These are phyloP conservation scores for Phlebiopsis flavidoalba DNA, from an alignment of 768 basidiomycete species.

Conservation along the genomic window DNA sequence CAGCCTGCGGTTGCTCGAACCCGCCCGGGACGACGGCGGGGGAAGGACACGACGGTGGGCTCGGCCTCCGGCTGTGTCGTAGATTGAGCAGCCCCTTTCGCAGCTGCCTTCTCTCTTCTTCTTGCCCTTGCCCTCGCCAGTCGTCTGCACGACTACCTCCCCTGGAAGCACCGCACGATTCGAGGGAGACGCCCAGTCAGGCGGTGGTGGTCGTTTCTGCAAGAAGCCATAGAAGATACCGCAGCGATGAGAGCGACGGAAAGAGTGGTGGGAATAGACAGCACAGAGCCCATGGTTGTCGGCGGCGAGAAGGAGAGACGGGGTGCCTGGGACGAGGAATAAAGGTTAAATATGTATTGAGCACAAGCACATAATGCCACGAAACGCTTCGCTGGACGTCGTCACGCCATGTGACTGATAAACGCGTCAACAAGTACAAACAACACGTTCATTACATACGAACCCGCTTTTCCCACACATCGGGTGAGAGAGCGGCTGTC, in stretches of 20 bases:
- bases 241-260: slow-evolving; percentile 14
- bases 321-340: background rate
- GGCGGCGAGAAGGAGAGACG: background rate
- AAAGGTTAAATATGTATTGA: background rate
- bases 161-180: slow-evolving; percentile 1
- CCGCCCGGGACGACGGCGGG: slow-evolving; percentile 41
- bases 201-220: slow-evolving; percentile 18
- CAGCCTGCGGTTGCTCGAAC: slow-evolving; percentile 27
- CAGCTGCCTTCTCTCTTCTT: slow-evolving; percentile 20
- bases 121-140: slow-evolving; percentile 12
- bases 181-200: slow-evolving; percentile 7
- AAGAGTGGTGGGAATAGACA: slow-evolving; percentile 2
- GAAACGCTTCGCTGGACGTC: background rate
- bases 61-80: slow-evolving; percentile 8
- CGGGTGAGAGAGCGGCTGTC: too few species aligned
- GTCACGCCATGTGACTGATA: background rate
- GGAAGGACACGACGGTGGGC: slow-evolving; percentile 29
- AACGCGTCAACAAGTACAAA: background rate
- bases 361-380: background rate
- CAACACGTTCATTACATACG: background rate
- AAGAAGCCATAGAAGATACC: slow-evolving; percentile 18
- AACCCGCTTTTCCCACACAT: too few species aligned
- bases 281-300: slow-evolving; percentile 1
- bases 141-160: slow-evolving; percentile 1
- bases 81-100: slow-evolving; percentile 11